phyloP scores from a whole-genome alignment of 192 early-diverging fungal genomes.

The Dissophora globulifera region DNA sequence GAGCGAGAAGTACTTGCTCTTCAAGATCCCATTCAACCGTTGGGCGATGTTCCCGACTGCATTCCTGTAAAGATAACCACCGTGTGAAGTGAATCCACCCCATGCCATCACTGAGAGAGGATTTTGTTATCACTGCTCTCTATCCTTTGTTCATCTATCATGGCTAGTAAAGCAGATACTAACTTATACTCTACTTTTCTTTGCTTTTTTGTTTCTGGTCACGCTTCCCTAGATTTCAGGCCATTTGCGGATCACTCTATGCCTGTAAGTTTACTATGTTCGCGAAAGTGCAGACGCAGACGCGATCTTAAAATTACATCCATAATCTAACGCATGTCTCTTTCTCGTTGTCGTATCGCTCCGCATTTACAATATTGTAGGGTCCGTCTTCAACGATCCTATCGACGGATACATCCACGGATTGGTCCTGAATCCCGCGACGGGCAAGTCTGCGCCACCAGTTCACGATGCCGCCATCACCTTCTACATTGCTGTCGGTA shows the following conservation, averaged over 20 bases:
- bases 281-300: conserved; percentile 11
- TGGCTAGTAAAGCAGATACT: too few species aligned
- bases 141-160: not conserved
- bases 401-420: conserved; percentile 61
- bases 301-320: not conserved
- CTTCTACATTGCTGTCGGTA: conserved; percentile 70
- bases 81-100: too few species aligned
- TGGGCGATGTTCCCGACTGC: conserved; percentile 71
- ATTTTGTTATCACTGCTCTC: not conserved
- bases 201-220: not conserved
- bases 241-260: conserved; percentile 70
- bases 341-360: too few species aligned
- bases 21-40: conserved; percentile 58
- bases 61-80: conserved; percentile 64
- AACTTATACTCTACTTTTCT: too few species aligned
- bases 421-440: conserved; percentile 19
- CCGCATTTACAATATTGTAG: conserved; percentile 24
- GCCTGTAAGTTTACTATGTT: conserved; percentile 52
- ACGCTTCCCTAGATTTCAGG: conserved; percentile 55
- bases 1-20: conserved; percentile 39
- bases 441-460: conserved; percentile 45
- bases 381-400: conserved; percentile 72
- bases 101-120: too few species aligned
- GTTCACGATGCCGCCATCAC: conserved; percentile 63
- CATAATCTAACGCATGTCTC: too few species aligned